Percentiles rank a stretch among this genome's conserved stretches.
These are phyloP conservation scores for Haplosporangium sp. DNA, from an alignment of 371 early-diverging fungal genomes.

Conservation along the genomic window DNA sequence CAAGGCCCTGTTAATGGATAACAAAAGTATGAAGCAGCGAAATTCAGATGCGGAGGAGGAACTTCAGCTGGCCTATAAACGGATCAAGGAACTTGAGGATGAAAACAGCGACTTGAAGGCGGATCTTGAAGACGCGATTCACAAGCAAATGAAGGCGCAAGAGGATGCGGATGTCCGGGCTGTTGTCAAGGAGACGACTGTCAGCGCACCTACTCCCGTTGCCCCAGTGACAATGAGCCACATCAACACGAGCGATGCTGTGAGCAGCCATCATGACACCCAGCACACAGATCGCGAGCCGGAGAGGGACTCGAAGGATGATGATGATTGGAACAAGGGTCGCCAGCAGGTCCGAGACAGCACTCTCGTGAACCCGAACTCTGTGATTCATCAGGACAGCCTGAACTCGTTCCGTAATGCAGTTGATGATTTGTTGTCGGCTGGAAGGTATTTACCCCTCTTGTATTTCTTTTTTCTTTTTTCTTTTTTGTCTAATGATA, in stretches of 20 bases:
- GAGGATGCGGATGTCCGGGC: constrained; percentile 16
- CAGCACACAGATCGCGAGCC: constrained; percentile 2
- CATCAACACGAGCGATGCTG: constrained; percentile 9
- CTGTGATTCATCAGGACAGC: constrained; percentile 35
- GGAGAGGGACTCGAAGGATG: constrained; percentile 9
- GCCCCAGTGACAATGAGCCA: constrained; percentile 4
- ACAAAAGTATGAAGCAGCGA: constrained; percentile 68
- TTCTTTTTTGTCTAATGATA: not conserved
- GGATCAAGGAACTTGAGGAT: constrained; percentile 61
- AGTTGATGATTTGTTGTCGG: constrained; percentile 81
- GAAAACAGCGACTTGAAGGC: constrained; percentile 53
- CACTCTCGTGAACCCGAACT: constrained; percentile 37
- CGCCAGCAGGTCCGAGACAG: constrained; percentile 44
- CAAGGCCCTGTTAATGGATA: constrained; percentile 76
- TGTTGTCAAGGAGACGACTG: constrained; percentile 10
- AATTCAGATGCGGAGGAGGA: constrained; percentile 47
- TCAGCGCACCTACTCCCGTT: constrained; percentile 14
- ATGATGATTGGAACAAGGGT: constrained; percentile 34
- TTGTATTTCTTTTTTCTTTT: constrained; percentile 1
- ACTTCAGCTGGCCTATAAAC: constrained; percentile 43
- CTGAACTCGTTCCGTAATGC: constrained; percentile 83
- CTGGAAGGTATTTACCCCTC: constrained; percentile 62
- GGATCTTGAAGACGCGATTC: constrained; percentile 72
- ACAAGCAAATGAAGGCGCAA: constrained; percentile 57
- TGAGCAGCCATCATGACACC: constrained; percentile 4